These are phyloP conservation scores for Dactylella cylindrospora DNA, from an alignment of 2,329 filamentous ascomycete genomes.

Conservation along the genomic window DNA sequence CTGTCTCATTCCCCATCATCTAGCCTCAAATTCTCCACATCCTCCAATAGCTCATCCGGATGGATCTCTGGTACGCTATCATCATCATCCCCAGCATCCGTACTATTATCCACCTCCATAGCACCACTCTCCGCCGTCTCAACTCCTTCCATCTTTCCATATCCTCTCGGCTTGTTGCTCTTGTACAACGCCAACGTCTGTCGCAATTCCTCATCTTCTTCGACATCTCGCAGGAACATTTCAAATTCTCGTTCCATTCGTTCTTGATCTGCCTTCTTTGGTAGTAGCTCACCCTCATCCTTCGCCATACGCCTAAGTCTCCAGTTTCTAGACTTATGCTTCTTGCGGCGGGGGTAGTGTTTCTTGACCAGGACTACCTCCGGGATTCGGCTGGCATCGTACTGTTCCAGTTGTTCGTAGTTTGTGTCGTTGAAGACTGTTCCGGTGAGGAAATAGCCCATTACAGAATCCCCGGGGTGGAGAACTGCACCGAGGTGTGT, in stretches of 20 bases:
- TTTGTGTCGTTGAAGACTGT: constrained; percentile 90
- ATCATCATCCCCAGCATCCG: constrained; percentile 61
- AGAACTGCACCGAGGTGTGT: constrained; percentile 87
- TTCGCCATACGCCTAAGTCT: constrained; percentile 88
- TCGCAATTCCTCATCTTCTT: constrained; percentile 88
- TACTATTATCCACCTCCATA: constrained; percentile 57
- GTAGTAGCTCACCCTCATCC: constrained; percentile 83
- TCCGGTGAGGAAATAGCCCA: constrained; percentile 89
- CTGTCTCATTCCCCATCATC: constrained; percentile 43
- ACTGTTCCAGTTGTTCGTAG: constrained; percentile 74
- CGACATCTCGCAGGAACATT: constrained; percentile 93
- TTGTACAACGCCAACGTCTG: constrained; percentile 86
- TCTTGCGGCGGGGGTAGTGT: constrained; percentile 82
- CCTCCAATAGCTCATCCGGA: constrained; percentile 60
- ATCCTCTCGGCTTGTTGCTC: constrained; percentile 56
- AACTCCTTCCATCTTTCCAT: constrained; percentile 56
- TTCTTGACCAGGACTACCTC: constrained; percentile 98
- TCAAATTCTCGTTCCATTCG: constrained; percentile 92
- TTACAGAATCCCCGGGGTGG: constrained; percentile 83
- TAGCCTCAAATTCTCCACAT: constrained; percentile 46
- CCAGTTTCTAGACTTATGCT: constrained; percentile 83
- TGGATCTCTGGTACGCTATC: constrained; percentile 69
- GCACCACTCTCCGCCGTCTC: constrained; percentile 58
- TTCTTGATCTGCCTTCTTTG: constrained; percentile 83
- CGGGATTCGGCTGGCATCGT: constrained; percentile 71